phyloP scores from a whole-genome alignment of 164 flowering plant genomes.

The Platanus orientalis region DNA sequence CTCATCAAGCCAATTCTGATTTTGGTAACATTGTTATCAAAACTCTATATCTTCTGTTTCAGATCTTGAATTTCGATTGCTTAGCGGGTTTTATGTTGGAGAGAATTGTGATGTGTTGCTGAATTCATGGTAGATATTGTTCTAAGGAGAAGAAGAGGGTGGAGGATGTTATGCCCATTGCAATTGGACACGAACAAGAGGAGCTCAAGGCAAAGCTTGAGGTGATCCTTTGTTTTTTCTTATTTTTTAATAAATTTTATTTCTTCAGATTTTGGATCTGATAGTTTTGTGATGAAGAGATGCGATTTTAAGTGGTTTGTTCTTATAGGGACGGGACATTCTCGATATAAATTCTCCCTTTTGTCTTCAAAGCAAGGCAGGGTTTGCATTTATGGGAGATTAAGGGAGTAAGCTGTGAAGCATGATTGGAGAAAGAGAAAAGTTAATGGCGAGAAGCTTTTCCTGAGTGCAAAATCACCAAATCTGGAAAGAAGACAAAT shows the following conservation, averaged over 20 bases:
- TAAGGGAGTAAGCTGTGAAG: too few relatives aligned
- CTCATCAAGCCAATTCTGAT: conserved; percentile 35
- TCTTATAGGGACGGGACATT: conserved; percentile 53
- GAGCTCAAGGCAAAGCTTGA: conserved; percentile 82
- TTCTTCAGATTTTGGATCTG: conserved; percentile 9
- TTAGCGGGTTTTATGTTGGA: background rate
- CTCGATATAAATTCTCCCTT: conserved; percentile 56
- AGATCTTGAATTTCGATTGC: conserved; percentile 3
- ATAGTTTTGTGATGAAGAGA: background rate
- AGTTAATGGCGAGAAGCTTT: too few relatives aligned
- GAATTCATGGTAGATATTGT: background rate
- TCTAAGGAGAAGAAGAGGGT: conserved; percentile 46
- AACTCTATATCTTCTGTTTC: background rate
- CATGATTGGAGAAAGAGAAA: too few relatives aligned
- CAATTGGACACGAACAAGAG: conserved; percentile 94
- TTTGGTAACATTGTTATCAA: conserved; percentile 25
- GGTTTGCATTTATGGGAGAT: too few relatives aligned
- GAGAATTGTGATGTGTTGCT: background rate
- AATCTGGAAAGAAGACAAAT: too few relatives aligned
- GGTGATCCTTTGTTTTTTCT: too few relatives aligned
- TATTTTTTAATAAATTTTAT: background rate
- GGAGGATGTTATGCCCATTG: conserved; percentile 89
- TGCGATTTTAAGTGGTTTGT: background rate
- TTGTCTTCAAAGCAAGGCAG: too few relatives aligned
- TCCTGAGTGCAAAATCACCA: too few relatives aligned